Evolutionary conservation across 352 stramenopile species (phyloP).

Genomic region (Globisporangium camurandrum): DNA sequence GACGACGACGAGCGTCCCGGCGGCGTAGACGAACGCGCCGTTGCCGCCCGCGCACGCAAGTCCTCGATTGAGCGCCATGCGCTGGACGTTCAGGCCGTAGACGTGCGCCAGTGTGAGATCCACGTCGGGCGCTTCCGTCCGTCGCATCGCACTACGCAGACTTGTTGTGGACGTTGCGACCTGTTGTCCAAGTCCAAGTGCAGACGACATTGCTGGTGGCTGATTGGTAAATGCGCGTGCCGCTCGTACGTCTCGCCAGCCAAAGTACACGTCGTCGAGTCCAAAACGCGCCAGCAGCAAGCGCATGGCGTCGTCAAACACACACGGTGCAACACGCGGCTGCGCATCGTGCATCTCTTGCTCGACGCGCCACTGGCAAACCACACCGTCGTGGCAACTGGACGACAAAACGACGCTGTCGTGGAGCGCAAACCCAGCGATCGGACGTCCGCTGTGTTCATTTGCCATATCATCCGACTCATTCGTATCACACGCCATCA

Average conservation of each 20-base stretch:
- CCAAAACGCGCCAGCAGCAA: constrained; percentile 15
- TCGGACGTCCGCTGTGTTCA: not conserved
- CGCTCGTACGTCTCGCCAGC: constrained; percentile 3
- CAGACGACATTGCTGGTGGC: not conserved
- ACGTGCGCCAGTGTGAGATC: constrained; percentile 40
- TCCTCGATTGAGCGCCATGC: constrained; percentile 35
- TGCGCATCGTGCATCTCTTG: constrained; percentile 41
- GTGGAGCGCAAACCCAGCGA: constrained; percentile 46
- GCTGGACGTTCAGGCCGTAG: constrained; percentile 40
- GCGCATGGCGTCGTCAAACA: constrained; percentile 17
- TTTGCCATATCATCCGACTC: not conserved
- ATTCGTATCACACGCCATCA: not conserved
- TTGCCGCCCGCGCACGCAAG: constrained; percentile 20
- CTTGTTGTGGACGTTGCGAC: constrained; percentile 11
- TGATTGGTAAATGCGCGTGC: constrained; percentile 1
- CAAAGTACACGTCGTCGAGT: constrained; percentile 42
- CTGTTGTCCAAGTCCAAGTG: not conserved
- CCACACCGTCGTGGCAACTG: constrained; percentile 29
- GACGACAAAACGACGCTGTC: constrained; percentile 48
- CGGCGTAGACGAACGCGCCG: constrained; percentile 31
- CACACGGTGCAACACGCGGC: constrained; percentile 19
- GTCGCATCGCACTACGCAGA: constrained; percentile 14
- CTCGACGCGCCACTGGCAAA: constrained; percentile 67
- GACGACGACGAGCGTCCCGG: constrained; percentile 34
- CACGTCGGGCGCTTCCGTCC: constrained; percentile 47